A percentile compares a stretch with the other conserved stretches of the same genome.
These are phyloP conservation scores for Emmonsiellopsis sp. DNA, from an alignment of 2,329 filamentous ascomycete species.

Conservation along the genomic window DNA sequence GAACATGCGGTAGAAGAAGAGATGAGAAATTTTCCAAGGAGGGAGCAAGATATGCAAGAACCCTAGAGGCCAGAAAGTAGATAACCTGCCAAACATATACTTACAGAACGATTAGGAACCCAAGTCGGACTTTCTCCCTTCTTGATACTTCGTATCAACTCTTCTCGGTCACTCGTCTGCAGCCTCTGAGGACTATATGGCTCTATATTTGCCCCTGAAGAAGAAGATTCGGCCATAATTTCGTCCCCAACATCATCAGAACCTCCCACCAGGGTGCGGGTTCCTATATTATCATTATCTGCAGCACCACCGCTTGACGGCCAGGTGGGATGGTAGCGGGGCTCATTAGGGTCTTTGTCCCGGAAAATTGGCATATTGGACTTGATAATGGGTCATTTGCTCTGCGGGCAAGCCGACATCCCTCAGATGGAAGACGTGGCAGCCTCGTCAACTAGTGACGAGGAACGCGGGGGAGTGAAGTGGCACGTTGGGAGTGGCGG, in stretches of 20 bases:
- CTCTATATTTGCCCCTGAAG: conserved; percentile 10
- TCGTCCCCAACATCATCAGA: conserved; percentile 7
- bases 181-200: conserved; percentile 13
- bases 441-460: conserved; percentile 6
- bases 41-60: no score
- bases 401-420: conserved; percentile 1
- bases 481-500: conserved; percentile 12
- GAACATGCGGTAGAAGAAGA: no score
- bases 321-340: conserved; percentile 17
- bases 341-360: conserved; percentile 21
- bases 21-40: no score
- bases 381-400: conserved; percentile 4
- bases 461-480: conserved; percentile 5
- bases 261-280: conserved; percentile 12
- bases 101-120: conserved; percentile 55
- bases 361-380: conserved; percentile 21
- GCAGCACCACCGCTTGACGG: background rate
- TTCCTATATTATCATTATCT: conserved; percentile 7
- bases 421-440: conserved; percentile 10
- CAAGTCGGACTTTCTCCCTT: conserved; percentile 66
- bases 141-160: conserved; percentile 79
- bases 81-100: conserved; percentile 11
- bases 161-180: conserved; percentile 50
- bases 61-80: no score
- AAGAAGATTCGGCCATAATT: conserved; percentile 9